Evolutionary conservation across 805 yeast species (phyloP), one percentile per base, ranked within the genome.

Genomic region (Ogataea populi-albae): DNA sequence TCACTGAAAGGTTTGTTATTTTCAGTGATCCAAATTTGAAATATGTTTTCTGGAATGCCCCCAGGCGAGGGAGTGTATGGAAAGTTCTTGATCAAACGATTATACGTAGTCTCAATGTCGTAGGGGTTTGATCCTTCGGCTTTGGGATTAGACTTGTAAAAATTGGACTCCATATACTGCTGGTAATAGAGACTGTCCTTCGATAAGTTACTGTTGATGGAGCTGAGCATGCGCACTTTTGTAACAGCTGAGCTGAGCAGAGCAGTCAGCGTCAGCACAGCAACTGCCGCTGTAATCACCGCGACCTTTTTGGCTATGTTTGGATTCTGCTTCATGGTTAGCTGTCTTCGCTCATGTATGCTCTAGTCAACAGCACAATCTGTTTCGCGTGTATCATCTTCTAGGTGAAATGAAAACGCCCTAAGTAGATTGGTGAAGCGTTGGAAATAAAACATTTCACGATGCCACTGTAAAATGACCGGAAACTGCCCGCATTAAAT

Each of bases 111-210:
- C 16, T 32, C 35, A 15, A 41, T 29, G 26, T 48, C 46, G 17
- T 43, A 48, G 28, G 62, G 62, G 39, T 61, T 62, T 33, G 67
- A 51, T 11, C 45, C 53, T 7, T 7, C 27, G 5, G 34, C 32
- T 3, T 22, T 56, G 59, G 52, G 65, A 61, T 49, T 61, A 60
- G 7, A 60, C 68, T 8, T 52, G 66, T 17, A 70, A 59, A 45
- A 24, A 50, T 30, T 49, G 57, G 45, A 61, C 55, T 48, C 32
- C 30, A 12, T 40, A 55, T 32, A 41, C 31, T 35, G 26, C 24
- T 35, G 37, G 17, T 27, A 25, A 26, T 37, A 38, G n/a, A 43
- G 26, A 22, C 24, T 15, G 6, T 32, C 32, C 17, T 21, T 19
- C 12, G 40, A 30, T 11, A 43, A 16, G 17, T 39, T 38, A 4